A percentile compares a stretch with the other conserved stretches of the same genome.
Evolutionary conservation across 805 yeast species (phyloP).

Genomic region (Suhomyces prunicola): DNA sequence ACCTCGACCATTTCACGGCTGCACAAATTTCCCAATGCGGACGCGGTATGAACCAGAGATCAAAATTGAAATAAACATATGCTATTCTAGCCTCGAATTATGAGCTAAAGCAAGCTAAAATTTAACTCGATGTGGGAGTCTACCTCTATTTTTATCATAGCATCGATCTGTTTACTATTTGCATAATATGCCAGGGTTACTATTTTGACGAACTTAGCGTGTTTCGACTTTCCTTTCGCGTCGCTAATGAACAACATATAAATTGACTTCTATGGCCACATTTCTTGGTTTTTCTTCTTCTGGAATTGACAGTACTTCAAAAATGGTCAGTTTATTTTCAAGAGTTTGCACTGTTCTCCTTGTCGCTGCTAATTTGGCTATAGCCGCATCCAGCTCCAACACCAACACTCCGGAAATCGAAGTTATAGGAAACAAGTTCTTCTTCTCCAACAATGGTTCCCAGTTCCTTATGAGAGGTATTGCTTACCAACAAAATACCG

Average conservation of each 20-base stretch:
- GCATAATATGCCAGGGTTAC: slow-evolving; percentile 1
- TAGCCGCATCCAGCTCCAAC: neutral
- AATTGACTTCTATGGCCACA: neutral
- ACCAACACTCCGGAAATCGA: slow-evolving; percentile 32
- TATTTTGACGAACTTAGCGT: slow-evolving; percentile 2
- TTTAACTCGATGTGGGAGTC: neutral
- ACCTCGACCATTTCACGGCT: neutral
- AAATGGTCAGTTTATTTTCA: slow-evolving; percentile 3
- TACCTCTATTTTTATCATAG: neutral
- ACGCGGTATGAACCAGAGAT: slow-evolving; percentile 1
- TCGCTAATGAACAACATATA: neutral
- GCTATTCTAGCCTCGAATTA: neutral
- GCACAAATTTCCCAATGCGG: slow-evolving; percentile 1
- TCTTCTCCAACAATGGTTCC: slow-evolving; percentile 40
- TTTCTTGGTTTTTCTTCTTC: neutral
- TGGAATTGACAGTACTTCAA: neutral
- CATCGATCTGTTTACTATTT: slow-evolving; percentile 4
- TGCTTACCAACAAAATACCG: slow-evolving; percentile 43
- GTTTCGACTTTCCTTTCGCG: slow-evolving; percentile 1
- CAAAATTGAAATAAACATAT: neutral
- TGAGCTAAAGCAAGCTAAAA: slow-evolving; percentile 1
- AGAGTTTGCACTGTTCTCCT: slow-evolving; percentile 1
- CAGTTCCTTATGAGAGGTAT: slow-evolving; percentile 44
- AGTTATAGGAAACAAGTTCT: slow-evolving; percentile 43
- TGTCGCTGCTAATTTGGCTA: slow-evolving; percentile 2